A percentile compares a stretch with the other conserved stretches of the same genome.
These are phyloP conservation scores for Ustilaginoidea virens DNA, from an alignment of 2,329 filamentous ascomycete genomes.

Conservation along the genomic window DNA sequence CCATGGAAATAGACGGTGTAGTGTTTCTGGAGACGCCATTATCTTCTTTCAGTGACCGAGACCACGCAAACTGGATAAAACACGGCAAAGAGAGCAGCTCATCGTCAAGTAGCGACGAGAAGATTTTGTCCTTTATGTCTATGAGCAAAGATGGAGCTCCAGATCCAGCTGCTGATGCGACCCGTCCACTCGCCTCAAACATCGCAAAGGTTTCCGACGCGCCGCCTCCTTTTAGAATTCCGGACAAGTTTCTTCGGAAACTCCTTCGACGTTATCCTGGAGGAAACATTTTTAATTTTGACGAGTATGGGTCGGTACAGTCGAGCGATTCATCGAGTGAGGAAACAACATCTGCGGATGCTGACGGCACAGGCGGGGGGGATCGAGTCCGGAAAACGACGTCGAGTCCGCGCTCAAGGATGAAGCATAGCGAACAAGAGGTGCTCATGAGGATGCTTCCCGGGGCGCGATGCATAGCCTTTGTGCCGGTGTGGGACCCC, in stretches of 20 bases:
- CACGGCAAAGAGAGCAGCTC: not conserved
- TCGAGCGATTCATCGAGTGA: constrained; percentile 15
- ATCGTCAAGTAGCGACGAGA: constrained; percentile 10
- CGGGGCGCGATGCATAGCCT: constrained; percentile 27
- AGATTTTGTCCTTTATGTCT: not conserved
- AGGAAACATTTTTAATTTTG: constrained; percentile 30
- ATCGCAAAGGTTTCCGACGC: constrained; percentile 13
- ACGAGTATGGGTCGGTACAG: constrained; percentile 19
- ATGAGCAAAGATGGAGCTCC: constrained; percentile 9
- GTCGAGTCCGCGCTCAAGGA: constrained; percentile 2
- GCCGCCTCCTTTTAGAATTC: constrained; percentile 11
- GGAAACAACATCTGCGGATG: constrained; percentile 4
- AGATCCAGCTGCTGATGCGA: too few relatives aligned
- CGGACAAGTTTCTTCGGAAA: constrained; percentile 22
- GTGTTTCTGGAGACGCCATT: constrained; percentile 10
- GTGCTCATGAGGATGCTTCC: constrained; percentile 22
- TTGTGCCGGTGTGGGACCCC: constrained; percentile 33
- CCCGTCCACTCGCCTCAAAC: constrained; percentile 16
- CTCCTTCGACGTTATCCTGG: constrained; percentile 28
- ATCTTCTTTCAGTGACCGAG: constrained; percentile 5
- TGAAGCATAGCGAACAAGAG: constrained; percentile 8
- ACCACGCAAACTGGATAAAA: constrained; percentile 1
- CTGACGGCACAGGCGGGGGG: not conserved
- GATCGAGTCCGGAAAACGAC: not conserved
- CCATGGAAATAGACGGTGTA: constrained; percentile 23